Conservation (phyloP, 495 filamentous ascomycete species). For the Xanthoparmelia taractica region DNA sequence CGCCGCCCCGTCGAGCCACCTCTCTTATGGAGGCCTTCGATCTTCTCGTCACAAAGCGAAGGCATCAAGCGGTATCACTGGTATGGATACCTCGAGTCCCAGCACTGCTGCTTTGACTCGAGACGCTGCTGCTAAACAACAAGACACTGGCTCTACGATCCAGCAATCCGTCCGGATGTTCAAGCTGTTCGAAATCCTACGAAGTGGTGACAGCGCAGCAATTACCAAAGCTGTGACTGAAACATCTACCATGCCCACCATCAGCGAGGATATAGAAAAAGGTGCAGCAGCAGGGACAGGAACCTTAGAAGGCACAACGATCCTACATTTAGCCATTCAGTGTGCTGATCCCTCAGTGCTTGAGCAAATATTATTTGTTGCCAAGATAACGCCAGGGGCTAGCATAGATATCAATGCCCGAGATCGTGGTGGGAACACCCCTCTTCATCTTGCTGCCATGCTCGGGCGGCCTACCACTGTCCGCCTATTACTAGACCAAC, state of each 20-base stretch:
- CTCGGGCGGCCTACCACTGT: conserved; percentile 75
- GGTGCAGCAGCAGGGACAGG: conserved; percentile 34
- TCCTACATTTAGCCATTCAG: conserved; percentile 92
- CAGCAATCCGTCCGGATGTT: conserved; percentile 94
- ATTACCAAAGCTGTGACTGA: conserved; percentile 86
- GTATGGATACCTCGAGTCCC: conserved; percentile 27
- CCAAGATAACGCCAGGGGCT: conserved; percentile 43
- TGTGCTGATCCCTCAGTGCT: conserved; percentile 92
- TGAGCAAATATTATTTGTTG: conserved; percentile 82
- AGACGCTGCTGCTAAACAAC: conserved; percentile 31
- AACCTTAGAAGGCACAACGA: conserved; percentile 67
- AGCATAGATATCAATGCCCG: conserved; percentile 76
- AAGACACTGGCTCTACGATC: conserved; percentile 50
- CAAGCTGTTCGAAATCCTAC: conserved; percentile 82
- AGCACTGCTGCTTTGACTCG: conserved; percentile 32
- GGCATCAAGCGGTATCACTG: conserved; percentile 10
- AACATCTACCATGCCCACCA: conserved; percentile 33
- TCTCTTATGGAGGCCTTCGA: conserved; percentile 18
- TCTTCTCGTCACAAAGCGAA: conserved; percentile 24
- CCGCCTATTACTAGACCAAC: conserved; percentile 66
- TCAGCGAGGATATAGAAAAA: conserved; percentile 40
- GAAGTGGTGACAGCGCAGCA: conserved; percentile 81
- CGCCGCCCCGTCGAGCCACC: conserved; percentile 24
- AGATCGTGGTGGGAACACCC: conserved; percentile 88
- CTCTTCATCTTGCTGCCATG: conserved; percentile 78